A percentile compares a stretch with the other conserved stretches of the same genome.
Evolutionary conservation across 140 eudicot species (phyloP).

Genomic region (Ambrosia hybrid): DNA sequence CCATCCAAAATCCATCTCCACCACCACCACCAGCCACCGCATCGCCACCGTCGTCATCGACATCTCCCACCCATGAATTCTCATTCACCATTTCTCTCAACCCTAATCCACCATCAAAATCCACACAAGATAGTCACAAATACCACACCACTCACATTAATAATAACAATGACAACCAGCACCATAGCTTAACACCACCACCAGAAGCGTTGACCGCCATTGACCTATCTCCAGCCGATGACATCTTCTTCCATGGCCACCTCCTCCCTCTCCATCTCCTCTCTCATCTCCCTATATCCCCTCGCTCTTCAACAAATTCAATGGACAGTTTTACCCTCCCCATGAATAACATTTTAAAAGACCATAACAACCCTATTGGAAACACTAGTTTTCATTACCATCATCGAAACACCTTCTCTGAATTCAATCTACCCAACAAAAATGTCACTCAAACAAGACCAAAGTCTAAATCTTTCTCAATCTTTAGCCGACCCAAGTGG

Average conservation of each 20-base stretch:
- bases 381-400: conserved; percentile 37
- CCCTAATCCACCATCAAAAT: conserved; percentile 39
- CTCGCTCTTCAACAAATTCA: conserved; percentile 77
- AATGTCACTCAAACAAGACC: conserved; percentile 25
- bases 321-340: conserved; percentile 78
- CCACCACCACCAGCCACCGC: conserved; percentile 32
- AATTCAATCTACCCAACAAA: conserved; percentile 30
- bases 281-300: conserved; percentile 68
- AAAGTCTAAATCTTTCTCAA: conserved; percentile 73
- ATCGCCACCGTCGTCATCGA: conserved; percentile 50
- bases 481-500: conserved; percentile 57
- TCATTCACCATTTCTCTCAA: conserved; percentile 88
- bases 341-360: conserved; percentile 30
- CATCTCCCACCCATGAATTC: conserved; percentile 92
- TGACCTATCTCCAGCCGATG: conserved; percentile 93
- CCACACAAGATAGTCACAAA: conserved; percentile 16
- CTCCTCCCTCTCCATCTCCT: conserved; percentile 92
- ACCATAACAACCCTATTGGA: conserved; percentile 31
- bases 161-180: conserved; percentile 1
- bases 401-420: conserved; percentile 34
- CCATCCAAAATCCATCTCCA: conserved; percentile 22
- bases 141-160: neutral
- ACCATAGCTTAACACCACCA: conserved; percentile 21
- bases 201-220: conserved; percentile 49
- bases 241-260: conserved; percentile 93